Conservation (phyloP, 371 early-diverging fungal genomes). For the Mortierella sp. region DNA sequence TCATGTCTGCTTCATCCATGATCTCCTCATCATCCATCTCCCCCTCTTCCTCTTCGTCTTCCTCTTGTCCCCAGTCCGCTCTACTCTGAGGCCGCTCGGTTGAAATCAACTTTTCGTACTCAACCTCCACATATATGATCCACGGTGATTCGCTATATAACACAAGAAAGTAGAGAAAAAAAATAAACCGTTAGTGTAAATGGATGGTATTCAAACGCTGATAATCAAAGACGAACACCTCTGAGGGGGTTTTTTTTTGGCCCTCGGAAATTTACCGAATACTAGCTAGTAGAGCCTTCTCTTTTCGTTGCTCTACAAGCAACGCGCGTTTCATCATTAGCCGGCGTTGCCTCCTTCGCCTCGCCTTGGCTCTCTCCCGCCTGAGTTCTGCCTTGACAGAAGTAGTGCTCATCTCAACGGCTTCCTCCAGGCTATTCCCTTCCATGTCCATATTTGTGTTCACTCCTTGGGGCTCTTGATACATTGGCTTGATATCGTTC, state of each 20-base stretch:
- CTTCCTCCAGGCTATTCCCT: neutral
- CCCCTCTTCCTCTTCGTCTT: conserved; percentile 39
- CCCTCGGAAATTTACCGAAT: conserved; percentile 36
- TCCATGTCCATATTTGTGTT: conserved; percentile 1
- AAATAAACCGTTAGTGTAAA: neutral
- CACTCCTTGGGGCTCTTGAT: neutral
- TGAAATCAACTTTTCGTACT: conserved; percentile 51
- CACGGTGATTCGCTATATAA: conserved; percentile 48
- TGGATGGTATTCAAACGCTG: neutral
- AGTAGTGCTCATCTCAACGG: neutral
- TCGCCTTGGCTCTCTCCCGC: conserved; percentile 25
- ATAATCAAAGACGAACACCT: neutral
- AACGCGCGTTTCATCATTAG: conserved; percentile 36
- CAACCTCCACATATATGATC: conserved; percentile 50
- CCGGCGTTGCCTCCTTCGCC: conserved; percentile 22
- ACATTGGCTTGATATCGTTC: neutral
- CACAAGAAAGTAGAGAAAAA: neutral
- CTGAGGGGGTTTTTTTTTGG: neutral
- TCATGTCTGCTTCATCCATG: conserved; percentile 41
- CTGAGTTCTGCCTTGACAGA: conserved; percentile 4
- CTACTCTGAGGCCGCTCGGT: conserved; percentile 51
- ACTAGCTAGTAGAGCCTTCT: conserved; percentile 47
- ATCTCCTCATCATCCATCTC: conserved; percentile 35
- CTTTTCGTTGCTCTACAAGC: conserved; percentile 51
- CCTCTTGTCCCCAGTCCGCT: conserved; percentile 45